These are phyloP conservation scores for Chrysopogon serrulatus DNA, from an alignment of 176 grass and related monocot genomes.

Conservation along the genomic window DNA sequence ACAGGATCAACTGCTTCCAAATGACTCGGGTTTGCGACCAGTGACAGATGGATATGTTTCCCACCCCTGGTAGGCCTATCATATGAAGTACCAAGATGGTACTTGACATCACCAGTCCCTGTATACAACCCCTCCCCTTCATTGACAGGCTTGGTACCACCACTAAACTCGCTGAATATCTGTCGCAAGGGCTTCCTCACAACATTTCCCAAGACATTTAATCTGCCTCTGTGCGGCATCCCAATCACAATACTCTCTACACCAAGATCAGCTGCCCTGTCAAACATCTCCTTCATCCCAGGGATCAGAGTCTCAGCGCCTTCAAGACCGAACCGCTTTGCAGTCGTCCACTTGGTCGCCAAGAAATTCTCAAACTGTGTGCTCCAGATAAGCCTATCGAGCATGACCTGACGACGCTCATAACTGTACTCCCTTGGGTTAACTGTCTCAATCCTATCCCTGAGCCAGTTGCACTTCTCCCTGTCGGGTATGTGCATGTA, in stretches of 20 bases:
- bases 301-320: conserved; percentile 91
- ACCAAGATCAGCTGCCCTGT: conserved; percentile 72
- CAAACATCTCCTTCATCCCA: conserved; percentile 99
- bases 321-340: conserved; percentile 85
- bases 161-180: conserved; percentile 96
- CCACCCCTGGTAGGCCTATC: conserved; percentile 90
- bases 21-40: conserved; percentile 93
- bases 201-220: conserved; percentile 91
- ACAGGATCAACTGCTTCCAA: conserved; percentile 93
- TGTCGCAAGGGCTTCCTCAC: conserved; percentile 90
- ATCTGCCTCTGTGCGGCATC: conserved; percentile 95
- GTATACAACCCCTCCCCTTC: conserved; percentile 84
- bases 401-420: conserved; percentile 78
- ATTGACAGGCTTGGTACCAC: conserved; percentile 86
- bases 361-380: conserved; percentile 94
- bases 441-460: conserved; percentile 82
- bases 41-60: conserved; percentile 87
- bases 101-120: conserved; percentile 96
- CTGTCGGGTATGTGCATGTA: conserved; percentile 90
- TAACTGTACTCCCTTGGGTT: conserved; percentile 51
- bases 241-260: conserved; percentile 96
- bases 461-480: conserved; percentile 94
- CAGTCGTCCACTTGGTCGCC: conserved; percentile 85
- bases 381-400: conserved; percentile 97
- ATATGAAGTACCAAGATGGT: conserved; percentile 96